These are phyloP conservation scores for Cladophialophora carrionii DNA, from an alignment of 2,329 filamentous ascomycete species.

Conservation along the genomic window DNA sequence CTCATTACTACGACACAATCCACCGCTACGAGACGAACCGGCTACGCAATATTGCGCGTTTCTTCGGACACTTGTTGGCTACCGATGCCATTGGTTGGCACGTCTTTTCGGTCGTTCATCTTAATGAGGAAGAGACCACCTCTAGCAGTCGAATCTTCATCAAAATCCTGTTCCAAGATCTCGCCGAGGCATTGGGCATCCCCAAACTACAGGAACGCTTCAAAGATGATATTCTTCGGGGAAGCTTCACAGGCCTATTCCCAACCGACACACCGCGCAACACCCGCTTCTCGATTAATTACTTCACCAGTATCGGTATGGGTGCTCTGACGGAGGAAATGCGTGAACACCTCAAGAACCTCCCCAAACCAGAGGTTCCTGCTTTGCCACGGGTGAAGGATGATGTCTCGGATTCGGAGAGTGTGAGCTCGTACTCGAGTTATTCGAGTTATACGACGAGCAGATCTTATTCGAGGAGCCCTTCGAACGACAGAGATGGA, in stretches of 20 bases:
- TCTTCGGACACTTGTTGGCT: slow-evolving; percentile 89
- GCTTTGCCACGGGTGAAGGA: slow-evolving; percentile 59
- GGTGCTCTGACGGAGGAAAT: slow-evolving; percentile 92
- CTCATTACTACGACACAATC: slow-evolving; percentile 94
- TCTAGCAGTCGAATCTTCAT: slow-evolving; percentile 97
- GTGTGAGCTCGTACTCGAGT: slow-evolving; percentile 67
- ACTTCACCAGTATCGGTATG: slow-evolving; percentile 98
- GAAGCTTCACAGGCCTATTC: slow-evolving; percentile 83
- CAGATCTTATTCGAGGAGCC: slow-evolving; percentile 38
- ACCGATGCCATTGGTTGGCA: slow-evolving; percentile 93
- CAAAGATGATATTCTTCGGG: slow-evolving; percentile 75
- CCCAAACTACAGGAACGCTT: slow-evolving; percentile 75
- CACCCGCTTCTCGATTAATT: slow-evolving; percentile 97
- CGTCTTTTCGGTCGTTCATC: slow-evolving; percentile 76
- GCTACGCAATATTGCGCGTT: slow-evolving; percentile 88
- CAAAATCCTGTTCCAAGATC: slow-evolving; percentile 94
- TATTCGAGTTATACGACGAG: slow-evolving; percentile 69
- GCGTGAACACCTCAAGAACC: slow-evolving; percentile 85
- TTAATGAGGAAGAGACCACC: slow-evolving; percentile 97
- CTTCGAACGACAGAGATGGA: slow-evolving; percentile 31
- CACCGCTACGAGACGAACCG: slow-evolving; percentile 96
- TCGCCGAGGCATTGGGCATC: slow-evolving; percentile 84
- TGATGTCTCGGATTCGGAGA: slow-evolving; percentile 67
- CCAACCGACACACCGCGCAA: slow-evolving; percentile 86
- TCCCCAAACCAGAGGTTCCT: slow-evolving; percentile 80